Evolutionary conservation across 2,329 filamentous ascomycete species (phyloP), one percentile per base, ranked within the genome.

Genomic region (Calcarisporium arbuscula): DNA sequence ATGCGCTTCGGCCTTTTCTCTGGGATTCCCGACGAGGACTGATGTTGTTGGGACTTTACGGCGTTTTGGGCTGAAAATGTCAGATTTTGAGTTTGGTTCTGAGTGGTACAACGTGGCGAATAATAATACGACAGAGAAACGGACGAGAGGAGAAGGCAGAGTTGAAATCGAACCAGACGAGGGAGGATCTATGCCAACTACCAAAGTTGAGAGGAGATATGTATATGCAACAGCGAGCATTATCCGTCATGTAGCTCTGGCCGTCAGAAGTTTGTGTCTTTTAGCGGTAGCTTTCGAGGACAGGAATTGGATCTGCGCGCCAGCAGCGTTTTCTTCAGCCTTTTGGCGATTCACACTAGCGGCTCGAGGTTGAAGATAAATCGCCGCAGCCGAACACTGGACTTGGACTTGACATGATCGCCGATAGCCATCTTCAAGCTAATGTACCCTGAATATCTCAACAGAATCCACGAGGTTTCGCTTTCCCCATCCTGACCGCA

Each of bases 1-100:
- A 80, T 86, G 72, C 75, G 82, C 52, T 81, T 87, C 57, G 81
- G 82, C 34, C 64, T 86, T 41, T 85, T 87, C 57, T 83, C 80
- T 40, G 78, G 79, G 21, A 62, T 74, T 41, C 77, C 79, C 28
- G 81, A 85, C 49, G 80, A 84, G 36, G 28, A 34, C 22, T 36
- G 12, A 35, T 11, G 22, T 18, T 28, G 17, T 38, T 37, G 25
- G 27, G 38, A 28, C 38, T 40, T 28, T 23, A 35, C 29, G 35
- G 34, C 32, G 35, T 41, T 34, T 37, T 30, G 36, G 33, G 35
- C 32, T n/a, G 30, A 25, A 30, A 36, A 23, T 19, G 30, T 20
- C 19, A 15, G 16, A 27, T 33, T 32, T 34, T 29, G 31, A 35
- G 29, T 32, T 39, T 35, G 34, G 28, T 36, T 35, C 38, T 31